phyloP scores from a whole-genome alignment of 108 stramenopile species.

The Nitzschia sp. region DNA sequence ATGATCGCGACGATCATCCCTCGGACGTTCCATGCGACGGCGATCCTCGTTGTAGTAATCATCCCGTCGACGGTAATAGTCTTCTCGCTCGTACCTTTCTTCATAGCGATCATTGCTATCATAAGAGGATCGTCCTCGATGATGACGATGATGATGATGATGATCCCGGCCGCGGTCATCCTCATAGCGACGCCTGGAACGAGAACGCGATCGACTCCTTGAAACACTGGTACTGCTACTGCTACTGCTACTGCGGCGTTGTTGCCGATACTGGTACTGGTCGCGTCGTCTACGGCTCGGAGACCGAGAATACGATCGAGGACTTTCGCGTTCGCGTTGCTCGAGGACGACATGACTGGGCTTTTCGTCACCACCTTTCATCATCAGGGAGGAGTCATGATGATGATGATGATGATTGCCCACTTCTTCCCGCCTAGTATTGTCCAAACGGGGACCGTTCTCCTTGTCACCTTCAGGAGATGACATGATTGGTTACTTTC shows the following conservation, averaged over 20 bases:
- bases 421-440: not conserved
- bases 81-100: too few relatives aligned
- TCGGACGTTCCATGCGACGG: not conserved
- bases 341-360: not conserved
- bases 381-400: too few relatives aligned
- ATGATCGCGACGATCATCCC: not conserved
- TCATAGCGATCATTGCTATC: not conserved
- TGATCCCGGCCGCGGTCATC: not conserved
- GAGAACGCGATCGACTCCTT: not conserved
- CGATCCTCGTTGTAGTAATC: not conserved
- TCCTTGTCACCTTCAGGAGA: conserved; percentile 1
- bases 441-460: not conserved
- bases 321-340: not conserved
- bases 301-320: not conserved
- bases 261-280: not conserved
- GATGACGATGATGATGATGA: not conserved
- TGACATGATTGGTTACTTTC: too few relatives aligned
- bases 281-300: not conserved
- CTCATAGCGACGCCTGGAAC: not conserved
- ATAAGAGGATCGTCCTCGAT: not conserved
- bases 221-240: not conserved
- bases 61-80: not conserved
- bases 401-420: not conserved
- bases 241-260: not conserved
- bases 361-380: too few relatives aligned